Evolutionary conservation across 2,329 filamentous ascomycete genomes (phyloP).

Genomic region (Capronia epimyces): DNA sequence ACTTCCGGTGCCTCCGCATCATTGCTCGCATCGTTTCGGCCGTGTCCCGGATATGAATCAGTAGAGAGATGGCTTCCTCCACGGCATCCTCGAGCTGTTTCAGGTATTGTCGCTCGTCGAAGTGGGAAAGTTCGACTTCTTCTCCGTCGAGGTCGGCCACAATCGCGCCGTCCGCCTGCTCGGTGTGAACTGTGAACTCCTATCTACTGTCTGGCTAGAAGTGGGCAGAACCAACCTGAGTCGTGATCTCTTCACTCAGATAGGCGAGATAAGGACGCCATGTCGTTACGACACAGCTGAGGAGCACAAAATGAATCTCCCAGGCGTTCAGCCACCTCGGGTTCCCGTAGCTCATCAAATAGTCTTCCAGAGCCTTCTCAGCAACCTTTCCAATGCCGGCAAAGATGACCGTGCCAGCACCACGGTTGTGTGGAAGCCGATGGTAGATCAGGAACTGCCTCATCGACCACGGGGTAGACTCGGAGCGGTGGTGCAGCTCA

Average conservation of each 20-base stretch:
- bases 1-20: not conserved
- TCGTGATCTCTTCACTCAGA: not conserved
- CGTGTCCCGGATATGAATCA: not conserved
- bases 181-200: not conserved
- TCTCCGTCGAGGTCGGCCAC: not conserved
- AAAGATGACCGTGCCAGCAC: not conserved
- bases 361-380: not conserved
- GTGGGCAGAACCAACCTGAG: not conserved
- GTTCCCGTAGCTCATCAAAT: too few relatives aligned
- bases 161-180: not conserved
- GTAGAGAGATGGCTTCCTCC: not conserved
- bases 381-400: not conserved
- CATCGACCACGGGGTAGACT: not conserved
- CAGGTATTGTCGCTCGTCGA: not conserved
- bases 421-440: not conserved
- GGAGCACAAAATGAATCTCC: not conserved
- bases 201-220: too few relatives aligned
- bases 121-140: not conserved
- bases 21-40: not conserved
- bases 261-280: not conserved
- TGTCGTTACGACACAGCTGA: not conserved
- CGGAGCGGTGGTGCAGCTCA: not conserved
- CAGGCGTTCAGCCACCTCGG: not conserved
- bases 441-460: not conserved
- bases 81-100: conserved; percentile 1